A percentile compares a stretch with the other conserved stretches of the same genome.
These are phyloP conservation scores for Fraxinus velutina DNA, from an alignment of 305 asterid species.

Conservation along the genomic window DNA sequence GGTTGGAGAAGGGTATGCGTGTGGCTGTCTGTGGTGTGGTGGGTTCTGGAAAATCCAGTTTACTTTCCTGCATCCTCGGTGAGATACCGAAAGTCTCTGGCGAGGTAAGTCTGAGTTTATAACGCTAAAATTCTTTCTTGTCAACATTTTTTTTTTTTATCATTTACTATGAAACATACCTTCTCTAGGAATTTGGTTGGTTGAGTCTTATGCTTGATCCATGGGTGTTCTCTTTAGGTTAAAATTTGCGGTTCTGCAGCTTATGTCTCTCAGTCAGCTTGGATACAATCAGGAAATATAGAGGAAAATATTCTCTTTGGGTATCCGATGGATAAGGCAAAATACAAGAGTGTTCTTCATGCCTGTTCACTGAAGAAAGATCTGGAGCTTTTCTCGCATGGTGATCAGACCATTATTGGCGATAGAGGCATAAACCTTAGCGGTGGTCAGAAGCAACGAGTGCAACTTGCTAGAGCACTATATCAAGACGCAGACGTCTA, in stretches of 20 bases:
- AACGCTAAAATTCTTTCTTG: slow-evolving; percentile 10
- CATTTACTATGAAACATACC: slow-evolving; percentile 4
- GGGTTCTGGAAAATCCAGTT: slow-evolving; percentile 97
- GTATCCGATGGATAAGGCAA: slow-evolving; percentile 83
- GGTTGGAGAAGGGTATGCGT: slow-evolving; percentile 82
- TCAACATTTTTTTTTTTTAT: neutral
- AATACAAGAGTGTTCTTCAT: slow-evolving; percentile 78
- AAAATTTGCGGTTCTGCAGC: slow-evolving; percentile 80
- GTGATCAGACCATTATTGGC: slow-evolving; percentile 77
- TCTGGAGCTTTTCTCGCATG: slow-evolving; percentile 67
- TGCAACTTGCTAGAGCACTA: slow-evolving; percentile 78
- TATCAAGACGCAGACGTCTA: slow-evolving; percentile 76
- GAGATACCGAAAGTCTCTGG: slow-evolving; percentile 88
- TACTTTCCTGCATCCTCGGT: slow-evolving; percentile 93
- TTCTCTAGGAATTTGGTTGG: slow-evolving; percentile 18
- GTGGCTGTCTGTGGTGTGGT: slow-evolving; percentile 95
- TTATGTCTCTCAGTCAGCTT: slow-evolving; percentile 90
- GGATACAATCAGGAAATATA: slow-evolving; percentile 95
- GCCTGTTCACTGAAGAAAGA: slow-evolving; percentile 75
- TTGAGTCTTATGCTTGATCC: slow-evolving; percentile 20
- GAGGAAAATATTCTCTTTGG: slow-evolving; percentile 93
- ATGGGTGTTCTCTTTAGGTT: slow-evolving; percentile 53
- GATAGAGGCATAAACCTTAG: slow-evolving; percentile 81
- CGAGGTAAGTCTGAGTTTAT: slow-evolving; percentile 60
- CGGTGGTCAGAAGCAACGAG: slow-evolving; percentile 81